Percentiles rank a stretch among this genome's conserved stretches.
Conservation (phyloP, 1,284 basidiomycete genomes). For the Rhizopogon hawkerae region DNA sequence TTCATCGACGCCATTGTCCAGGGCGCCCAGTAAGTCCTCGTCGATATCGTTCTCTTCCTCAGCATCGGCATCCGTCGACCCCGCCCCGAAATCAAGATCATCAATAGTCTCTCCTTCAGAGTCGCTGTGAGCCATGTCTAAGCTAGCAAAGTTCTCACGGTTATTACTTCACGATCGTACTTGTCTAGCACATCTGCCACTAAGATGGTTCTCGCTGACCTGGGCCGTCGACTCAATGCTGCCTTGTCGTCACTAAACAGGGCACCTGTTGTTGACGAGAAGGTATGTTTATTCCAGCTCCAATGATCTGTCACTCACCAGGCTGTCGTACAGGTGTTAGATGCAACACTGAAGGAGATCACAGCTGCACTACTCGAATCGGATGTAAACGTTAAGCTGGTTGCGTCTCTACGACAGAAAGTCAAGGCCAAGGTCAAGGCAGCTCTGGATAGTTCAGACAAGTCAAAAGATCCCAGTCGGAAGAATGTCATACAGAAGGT, state of each 20-base stretch:
- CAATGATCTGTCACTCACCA: constrained; percentile 13
- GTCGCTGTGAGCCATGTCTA: constrained; percentile 47
- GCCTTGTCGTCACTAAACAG: constrained; percentile 88
- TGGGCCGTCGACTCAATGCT: constrained; percentile 89
- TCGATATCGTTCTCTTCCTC: constrained; percentile 42
- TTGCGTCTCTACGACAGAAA: constrained; percentile 78
- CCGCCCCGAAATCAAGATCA: constrained; percentile 45
- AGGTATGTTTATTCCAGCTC: constrained; percentile 39
- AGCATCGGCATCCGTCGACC: constrained; percentile 36
- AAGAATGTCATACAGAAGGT: constrained; percentile 90
- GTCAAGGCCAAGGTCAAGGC: constrained; percentile 85
- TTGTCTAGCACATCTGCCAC: constrained; percentile 13
- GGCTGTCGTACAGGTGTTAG: constrained; percentile 62
- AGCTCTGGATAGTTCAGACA: constrained; percentile 63
- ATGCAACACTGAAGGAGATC: constrained; percentile 91
- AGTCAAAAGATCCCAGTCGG: constrained; percentile 73
- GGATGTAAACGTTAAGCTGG: constrained; percentile 98
- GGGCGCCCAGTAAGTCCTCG: constrained; percentile 44
- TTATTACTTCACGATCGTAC: constrained; percentile 2
- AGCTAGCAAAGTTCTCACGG: constrained; percentile 8
- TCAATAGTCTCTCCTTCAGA: constrained; percentile 59
- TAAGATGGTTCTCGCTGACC: constrained; percentile 91
- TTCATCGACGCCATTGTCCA: constrained; percentile 46
- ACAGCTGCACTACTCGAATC: constrained; percentile 91
- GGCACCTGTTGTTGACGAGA: constrained; percentile 82